Percentiles rank a stretch among this genome's conserved stretches.
Evolutionary conservation across 2,329 filamentous ascomycete genomes (phyloP).

Genomic region (Trichoderma arundinaceum): DNA sequence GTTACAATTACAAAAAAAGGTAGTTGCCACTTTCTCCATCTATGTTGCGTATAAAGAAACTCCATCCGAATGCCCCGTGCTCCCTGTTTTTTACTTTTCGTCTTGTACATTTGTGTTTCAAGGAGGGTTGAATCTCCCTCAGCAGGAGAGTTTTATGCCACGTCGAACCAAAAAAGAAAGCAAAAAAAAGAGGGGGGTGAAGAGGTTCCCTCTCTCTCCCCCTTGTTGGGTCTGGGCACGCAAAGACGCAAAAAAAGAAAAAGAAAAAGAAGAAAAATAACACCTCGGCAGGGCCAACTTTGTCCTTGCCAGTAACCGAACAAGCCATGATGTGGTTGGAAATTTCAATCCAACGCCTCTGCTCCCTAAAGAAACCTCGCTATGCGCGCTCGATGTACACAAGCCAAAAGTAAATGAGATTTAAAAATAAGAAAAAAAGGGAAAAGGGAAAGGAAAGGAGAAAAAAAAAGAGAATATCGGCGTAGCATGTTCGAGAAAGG

Average conservation of each 20-base stretch:
- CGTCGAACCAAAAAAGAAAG: constrained; percentile 1
- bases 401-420: constrained; percentile 34
- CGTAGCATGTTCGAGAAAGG: neutral
- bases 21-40: constrained; percentile 36
- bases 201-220: neutral
- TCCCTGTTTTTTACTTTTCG: constrained; percentile 33
- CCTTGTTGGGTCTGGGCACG: constrained; percentile 4
- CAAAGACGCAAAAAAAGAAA: constrained; percentile 32
- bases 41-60: constrained; percentile 35
- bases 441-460: constrained; percentile 17
- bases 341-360: constrained; percentile 45
- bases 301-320: constrained; percentile 28
- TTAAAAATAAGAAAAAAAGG: constrained; percentile 33
- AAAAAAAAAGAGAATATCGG: neutral
- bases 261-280: neutral
- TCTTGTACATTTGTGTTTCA: constrained; percentile 20
- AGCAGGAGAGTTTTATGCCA: neutral
- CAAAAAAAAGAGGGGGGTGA: neutral
- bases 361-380: constrained; percentile 44
- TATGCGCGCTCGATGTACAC: constrained; percentile 46
- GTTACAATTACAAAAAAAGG: constrained; percentile 39
- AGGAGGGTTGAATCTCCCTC: neutral
- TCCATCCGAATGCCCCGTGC: constrained; percentile 28
- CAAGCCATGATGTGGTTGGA: constrained; percentile 42
- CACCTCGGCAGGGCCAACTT: constrained; percentile 28